These are phyloP conservation scores for Penicillium sp. DNA, from an alignment of 2,329 filamentous ascomycete genomes.

Conservation along the genomic window DNA sequence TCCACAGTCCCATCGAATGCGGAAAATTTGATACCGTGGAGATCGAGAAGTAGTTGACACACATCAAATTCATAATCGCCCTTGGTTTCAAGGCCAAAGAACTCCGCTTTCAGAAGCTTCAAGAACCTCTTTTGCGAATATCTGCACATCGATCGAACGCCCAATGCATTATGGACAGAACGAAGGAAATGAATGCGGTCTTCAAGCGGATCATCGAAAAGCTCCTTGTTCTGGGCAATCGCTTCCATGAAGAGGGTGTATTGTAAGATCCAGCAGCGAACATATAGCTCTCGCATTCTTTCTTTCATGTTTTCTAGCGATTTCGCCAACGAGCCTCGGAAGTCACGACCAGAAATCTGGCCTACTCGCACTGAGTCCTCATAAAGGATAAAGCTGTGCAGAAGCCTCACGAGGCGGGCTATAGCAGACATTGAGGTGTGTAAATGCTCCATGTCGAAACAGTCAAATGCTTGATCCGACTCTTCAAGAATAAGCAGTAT, in stretches of 20 bases:
- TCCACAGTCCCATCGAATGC: slow-evolving; percentile 69
- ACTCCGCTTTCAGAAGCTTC: slow-evolving; percentile 82
- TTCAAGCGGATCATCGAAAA: slow-evolving; percentile 66
- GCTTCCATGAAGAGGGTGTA: slow-evolving; percentile 78
- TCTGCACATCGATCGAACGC: slow-evolving; percentile 81
- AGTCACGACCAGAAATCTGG: slow-evolving; percentile 61
- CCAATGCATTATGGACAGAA: slow-evolving; percentile 78
- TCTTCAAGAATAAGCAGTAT: slow-evolving; percentile 70
- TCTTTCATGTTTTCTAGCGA: slow-evolving; percentile 55
- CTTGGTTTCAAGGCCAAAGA: slow-evolving; percentile 71
- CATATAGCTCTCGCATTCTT: slow-evolving; percentile 81
- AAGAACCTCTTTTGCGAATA: slow-evolving; percentile 83
- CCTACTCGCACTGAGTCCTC: slow-evolving; percentile 85
- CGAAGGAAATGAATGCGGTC: slow-evolving; percentile 78
- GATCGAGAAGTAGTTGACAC: slow-evolving; percentile 77
- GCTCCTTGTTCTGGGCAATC: slow-evolving; percentile 63
- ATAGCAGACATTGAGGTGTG: slow-evolving; percentile 70
- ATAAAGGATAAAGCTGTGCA: slow-evolving; percentile 77
- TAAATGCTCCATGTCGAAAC: slow-evolving; percentile 77
- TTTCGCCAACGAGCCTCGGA: slow-evolving; percentile 49
- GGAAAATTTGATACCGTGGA: slow-evolving; percentile 77
- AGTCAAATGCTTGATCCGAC: slow-evolving; percentile 68
- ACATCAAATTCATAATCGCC: slow-evolving; percentile 85
- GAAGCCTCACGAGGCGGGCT: slow-evolving; percentile 67
- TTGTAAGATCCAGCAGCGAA: slow-evolving; percentile 82